These are phyloP conservation scores for Neurospora sp. DNA, from an alignment of 495 filamentous ascomycete species.

Conservation along the genomic window DNA sequence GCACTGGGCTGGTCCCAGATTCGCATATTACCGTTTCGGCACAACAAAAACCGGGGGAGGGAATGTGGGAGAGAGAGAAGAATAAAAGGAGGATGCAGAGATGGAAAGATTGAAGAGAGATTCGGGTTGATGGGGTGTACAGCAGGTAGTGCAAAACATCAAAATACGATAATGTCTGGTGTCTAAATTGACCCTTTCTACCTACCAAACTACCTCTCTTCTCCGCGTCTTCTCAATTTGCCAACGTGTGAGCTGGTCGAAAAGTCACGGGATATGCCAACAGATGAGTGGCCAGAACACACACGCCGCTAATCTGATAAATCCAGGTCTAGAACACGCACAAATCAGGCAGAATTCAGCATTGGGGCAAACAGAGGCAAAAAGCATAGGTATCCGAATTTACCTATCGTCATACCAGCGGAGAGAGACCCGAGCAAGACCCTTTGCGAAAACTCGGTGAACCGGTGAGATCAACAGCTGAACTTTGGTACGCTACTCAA, in stretches of 20 bases:
- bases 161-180: not conserved
- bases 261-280: not conserved
- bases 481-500: not conserved
- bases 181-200: not conserved
- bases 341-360: not conserved
- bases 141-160: not conserved
- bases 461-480: not conserved
- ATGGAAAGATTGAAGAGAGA: not conserved
- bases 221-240: not conserved
- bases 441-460: not conserved
- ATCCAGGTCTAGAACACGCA: not conserved
- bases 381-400: not conserved
- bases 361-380: not conserved
- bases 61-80: not conserved
- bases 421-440: not conserved
- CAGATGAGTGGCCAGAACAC: not conserved
- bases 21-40: not conserved
- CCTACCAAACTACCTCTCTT: not conserved
- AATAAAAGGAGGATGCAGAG: not conserved
- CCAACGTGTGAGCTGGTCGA: not conserved
- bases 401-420: not conserved
- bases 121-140: not conserved
- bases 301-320: not conserved
- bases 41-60: not conserved
- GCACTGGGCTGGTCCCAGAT: not conserved